A percentile compares a stretch with the other conserved stretches of the same genome.
Conservation (phyloP, 352 stramenopile genomes). For the Phytopythium oedochilum region DNA sequence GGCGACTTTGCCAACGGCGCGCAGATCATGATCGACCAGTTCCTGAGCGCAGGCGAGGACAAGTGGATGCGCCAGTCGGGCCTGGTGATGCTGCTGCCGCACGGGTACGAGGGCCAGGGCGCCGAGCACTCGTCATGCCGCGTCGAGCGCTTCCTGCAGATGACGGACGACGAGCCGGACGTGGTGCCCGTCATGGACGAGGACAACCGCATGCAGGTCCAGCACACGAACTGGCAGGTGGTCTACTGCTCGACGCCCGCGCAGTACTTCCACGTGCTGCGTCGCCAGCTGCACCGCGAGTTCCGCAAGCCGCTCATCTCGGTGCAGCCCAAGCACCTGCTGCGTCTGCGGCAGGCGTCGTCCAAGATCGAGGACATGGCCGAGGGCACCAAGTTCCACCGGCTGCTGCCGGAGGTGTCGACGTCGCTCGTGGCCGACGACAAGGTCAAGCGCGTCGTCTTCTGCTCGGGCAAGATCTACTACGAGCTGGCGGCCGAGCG, state of each 20-base stretch:
- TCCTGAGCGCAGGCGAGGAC: constrained; percentile 94
- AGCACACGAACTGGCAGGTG: constrained; percentile 97
- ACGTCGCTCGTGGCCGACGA: constrained; percentile 48
- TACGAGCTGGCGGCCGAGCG: constrained; percentile 94
- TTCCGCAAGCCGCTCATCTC: constrained; percentile 98
- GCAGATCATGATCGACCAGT: constrained; percentile 98
- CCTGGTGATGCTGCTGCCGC: constrained; percentile 92
- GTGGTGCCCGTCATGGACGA: constrained; percentile 89
- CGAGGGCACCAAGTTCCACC: constrained; percentile 90
- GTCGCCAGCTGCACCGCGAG: constrained; percentile 93
- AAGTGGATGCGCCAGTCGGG: constrained; percentile 96
- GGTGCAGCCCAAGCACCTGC: constrained; percentile 94
- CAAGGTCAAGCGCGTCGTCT: constrained; percentile 82
- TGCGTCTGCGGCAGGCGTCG: constrained; percentile 89
- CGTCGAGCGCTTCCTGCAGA: constrained; percentile 94
- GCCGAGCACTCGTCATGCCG: constrained; percentile 95
- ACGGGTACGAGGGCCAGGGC: constrained; percentile 96
- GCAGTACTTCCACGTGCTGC: constrained; percentile 91
- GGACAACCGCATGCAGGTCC: constrained; percentile 95
- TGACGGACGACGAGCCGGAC: constrained; percentile 94
- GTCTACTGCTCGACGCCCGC: constrained; percentile 95
- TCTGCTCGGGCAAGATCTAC: constrained; percentile 97
- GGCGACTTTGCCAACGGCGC: constrained; percentile 96
- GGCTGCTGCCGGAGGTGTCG: constrained; percentile 85
- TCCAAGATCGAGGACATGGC: constrained; percentile 93